Conservation (phyloP, 192 early-diverging fungal genomes). For the Rhizoclosmatium sp. region DNA sequence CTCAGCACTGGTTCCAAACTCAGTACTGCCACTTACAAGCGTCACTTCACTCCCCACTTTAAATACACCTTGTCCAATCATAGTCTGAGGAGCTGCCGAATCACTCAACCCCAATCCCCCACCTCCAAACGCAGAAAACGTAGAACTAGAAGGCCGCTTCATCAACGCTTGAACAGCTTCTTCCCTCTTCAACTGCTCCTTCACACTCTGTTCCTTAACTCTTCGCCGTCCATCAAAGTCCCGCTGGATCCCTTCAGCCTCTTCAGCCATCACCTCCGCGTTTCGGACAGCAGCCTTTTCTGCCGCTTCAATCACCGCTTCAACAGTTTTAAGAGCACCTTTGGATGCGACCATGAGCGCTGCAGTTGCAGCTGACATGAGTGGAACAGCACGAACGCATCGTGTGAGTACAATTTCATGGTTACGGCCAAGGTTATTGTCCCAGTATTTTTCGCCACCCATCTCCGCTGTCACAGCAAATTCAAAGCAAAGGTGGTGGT, state of each 20-base stretch:
- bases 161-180: background rate
- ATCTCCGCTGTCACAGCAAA: constrained; percentile 71
- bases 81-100: too few species aligned
- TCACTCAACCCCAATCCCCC: too few species aligned
- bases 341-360: constrained; percentile 6
- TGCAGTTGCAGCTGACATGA: constrained; percentile 25
- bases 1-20: too few species aligned
- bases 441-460: constrained; percentile 81
- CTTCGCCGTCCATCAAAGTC: background rate
- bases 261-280: constrained; percentile 7
- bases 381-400: background rate
- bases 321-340: constrained; percentile 12
- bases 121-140: too few species aligned
- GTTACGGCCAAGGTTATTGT: constrained; percentile 92
- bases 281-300: background rate
- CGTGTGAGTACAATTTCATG: constrained; percentile 10
- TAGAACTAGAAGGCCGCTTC: background rate
- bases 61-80: too few species aligned
- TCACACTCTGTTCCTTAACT: background rate
- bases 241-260: constrained; percentile 6
- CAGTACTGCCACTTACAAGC: too few species aligned
- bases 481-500: too few species aligned
- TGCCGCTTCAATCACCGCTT: constrained; percentile 15
- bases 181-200: background rate
- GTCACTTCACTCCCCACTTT: too few species aligned